Base-by-base conservation (phyloP, 2,329 filamentous ascomycete species). In the Pezicula neosporulosa region DNA sequence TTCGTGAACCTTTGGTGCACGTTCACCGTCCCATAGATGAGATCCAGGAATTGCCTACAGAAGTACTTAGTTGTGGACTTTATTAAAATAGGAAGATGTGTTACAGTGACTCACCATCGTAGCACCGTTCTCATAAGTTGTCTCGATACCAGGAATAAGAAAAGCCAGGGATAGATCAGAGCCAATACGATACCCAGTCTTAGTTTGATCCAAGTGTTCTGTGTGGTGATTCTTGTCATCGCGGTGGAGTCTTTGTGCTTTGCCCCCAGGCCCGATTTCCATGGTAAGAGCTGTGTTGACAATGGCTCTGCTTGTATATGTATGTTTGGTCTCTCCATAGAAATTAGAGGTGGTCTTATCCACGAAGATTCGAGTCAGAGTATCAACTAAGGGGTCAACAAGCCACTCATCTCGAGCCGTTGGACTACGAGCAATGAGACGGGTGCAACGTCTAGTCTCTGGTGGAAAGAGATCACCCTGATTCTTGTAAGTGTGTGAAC, bases 261-360 rank as follows among this genome's bases (percentile, higher is more conserved):
- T 48, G 39, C 57, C 54, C 38, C 42, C 52, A 47, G 59, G 54
- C 44, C 56, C 55, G 16, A 58, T 54, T 54, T 55, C 47, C 53
- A 56, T 55, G 36, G 60, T 60, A 53, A 63, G 48, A 0, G 56
- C 59, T 9, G 58, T 63, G 5, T 61, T 62, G 44, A 57, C 51
- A 16, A 63, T 56, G 6, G 62, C 59, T 16, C 59, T 51, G 47
- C 58, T 63, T 8, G 61, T 64, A 33, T 64, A 61, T 19, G 60
- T 62, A 39, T 64, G 61, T 36, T 60, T 61, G 9, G 56, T 63
- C 38, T 58, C 56, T 7, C 60, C 62, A 48, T 65, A 65, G 38
- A 53, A 65, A 45, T 64, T 64, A 21, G 56, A 50, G 0, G 62
- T 65, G 6, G 61, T 64, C 44, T 64, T 65, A 19, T 61, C 59